A percentile compares a stretch with the other conserved stretches of the same genome.
phyloP scores from a whole-genome alignment of 1,139 yeast species.

The Trichomonascaceae sp. region DNA sequence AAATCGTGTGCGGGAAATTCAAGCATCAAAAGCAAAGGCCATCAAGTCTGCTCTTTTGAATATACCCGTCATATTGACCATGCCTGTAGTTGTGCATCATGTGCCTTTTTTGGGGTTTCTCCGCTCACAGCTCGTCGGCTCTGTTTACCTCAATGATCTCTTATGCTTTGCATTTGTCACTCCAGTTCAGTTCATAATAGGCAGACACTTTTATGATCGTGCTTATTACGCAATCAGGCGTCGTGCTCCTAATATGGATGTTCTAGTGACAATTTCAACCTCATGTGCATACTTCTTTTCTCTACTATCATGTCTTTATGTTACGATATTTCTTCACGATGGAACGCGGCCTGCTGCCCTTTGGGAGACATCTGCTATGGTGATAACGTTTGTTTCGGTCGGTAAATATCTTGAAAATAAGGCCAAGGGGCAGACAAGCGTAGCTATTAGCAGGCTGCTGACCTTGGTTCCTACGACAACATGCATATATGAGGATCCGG shows the following conservation, averaged over 20 bases:
- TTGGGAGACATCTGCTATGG: conserved; percentile 85
- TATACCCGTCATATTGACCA: conserved; percentile 56
- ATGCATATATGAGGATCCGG: conserved; percentile 39
- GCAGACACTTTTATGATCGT: conserved; percentile 55
- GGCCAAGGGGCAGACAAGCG: conserved; percentile 91
- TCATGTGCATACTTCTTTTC: conserved; percentile 74
- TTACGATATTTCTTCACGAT: conserved; percentile 34
- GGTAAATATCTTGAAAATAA: conserved; percentile 89
- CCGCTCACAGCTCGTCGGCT: conserved; percentile 26
- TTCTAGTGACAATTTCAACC: conserved; percentile 78
- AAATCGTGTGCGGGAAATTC: conserved; percentile 64
- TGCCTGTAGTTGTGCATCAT: conserved; percentile 33
- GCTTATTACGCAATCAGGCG: conserved; percentile 62
- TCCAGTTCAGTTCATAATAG: conserved; percentile 66
- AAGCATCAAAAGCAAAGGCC: conserved; percentile 59
- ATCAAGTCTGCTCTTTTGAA: conserved; percentile 50
- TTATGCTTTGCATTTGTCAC: conserved; percentile 57
- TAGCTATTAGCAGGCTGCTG: conserved; percentile 74
- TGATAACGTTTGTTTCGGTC: conserved; percentile 71
- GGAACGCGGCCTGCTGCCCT: conserved; percentile 55
- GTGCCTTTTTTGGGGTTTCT: conserved; percentile 25
- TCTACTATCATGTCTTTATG: conserved; percentile 47
- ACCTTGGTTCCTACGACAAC: conserved; percentile 79
- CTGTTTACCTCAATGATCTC: conserved; percentile 42
- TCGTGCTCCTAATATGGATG: conserved; percentile 92